These are phyloP conservation scores for Penicillium sp. DNA, from an alignment of 2,329 filamentous ascomycete genomes.

Conservation along the genomic window DNA sequence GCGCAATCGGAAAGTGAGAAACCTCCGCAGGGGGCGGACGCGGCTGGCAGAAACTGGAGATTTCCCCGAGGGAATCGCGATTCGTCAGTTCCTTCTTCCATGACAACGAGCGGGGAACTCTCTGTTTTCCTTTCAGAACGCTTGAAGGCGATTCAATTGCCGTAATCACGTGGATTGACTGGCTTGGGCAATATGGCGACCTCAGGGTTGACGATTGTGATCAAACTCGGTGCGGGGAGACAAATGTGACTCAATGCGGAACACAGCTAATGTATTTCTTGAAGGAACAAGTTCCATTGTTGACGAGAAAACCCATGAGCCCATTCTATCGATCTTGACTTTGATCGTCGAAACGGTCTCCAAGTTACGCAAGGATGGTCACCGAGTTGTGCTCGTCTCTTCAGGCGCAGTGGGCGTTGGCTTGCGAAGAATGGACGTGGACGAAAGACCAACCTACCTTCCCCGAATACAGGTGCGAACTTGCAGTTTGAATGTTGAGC, in stretches of 20 bases:
- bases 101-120: constrained; percentile 4
- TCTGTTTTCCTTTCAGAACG: not conserved
- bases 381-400: constrained; percentile 92
- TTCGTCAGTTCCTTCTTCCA: constrained; percentile 7
- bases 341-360: constrained; percentile 93
- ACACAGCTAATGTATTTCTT: constrained; percentile 17
- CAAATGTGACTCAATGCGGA: constrained; percentile 12
- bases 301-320: constrained; percentile 91
- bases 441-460: constrained; percentile 83
- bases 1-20: constrained; percentile 15
- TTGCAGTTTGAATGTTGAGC: not conserved
- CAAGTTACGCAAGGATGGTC: constrained; percentile 81
- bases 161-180: not conserved
- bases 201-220: constrained; percentile 37
- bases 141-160: not conserved
- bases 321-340: constrained; percentile 83
- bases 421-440: constrained; percentile 82
- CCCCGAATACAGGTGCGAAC: constrained; percentile 73
- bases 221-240: constrained; percentile 40
- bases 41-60: constrained; percentile 28
- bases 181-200: constrained; percentile 20
- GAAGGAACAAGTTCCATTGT: constrained; percentile 98
- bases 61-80: constrained; percentile 7
- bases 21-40: constrained; percentile 33
- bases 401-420: constrained; percentile 96